Percentiles rank a stretch among this genome's conserved stretches.
phyloP scores from a whole-genome alignment of 495 filamentous ascomycete genomes.

The Neurospora sp. region DNA sequence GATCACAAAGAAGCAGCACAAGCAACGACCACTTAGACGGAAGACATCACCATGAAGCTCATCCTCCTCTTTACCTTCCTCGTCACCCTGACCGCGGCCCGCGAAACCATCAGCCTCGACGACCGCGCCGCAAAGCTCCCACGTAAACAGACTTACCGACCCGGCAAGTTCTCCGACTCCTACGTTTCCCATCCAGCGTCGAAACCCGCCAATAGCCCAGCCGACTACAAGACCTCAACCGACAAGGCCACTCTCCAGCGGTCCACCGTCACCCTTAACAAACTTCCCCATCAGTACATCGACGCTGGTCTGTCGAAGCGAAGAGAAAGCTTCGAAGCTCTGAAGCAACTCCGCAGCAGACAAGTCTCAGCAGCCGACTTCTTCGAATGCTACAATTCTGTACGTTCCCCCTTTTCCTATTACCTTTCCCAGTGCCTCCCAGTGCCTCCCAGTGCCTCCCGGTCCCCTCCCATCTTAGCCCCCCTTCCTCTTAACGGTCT shows the following conservation, averaged over 20 bases:
- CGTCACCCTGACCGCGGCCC: slow-evolving; percentile 15
- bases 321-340: slow-evolving; percentile 11
- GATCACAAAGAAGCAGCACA: not conserved
- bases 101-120: slow-evolving; percentile 12
- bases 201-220: slow-evolving; percentile 10
- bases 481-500: not conserved
- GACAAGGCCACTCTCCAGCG: slow-evolving; percentile 13
- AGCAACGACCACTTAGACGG: not conserved
- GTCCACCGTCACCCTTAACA: slow-evolving; percentile 16
- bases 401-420: slow-evolving; percentile 17
- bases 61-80: slow-evolving; percentile 18
- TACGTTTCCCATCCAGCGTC: slow-evolving; percentile 1
- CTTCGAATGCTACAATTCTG: slow-evolving; percentile 29
- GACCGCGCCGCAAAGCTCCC: slow-evolving; percentile 4
- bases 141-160: slow-evolving; percentile 10
- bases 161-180: slow-evolving; percentile 1
- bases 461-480: too few relatives aligned
- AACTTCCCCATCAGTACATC: slow-evolving; percentile 13
- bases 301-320: slow-evolving; percentile 8
- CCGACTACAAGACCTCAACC: slow-evolving; percentile 14
- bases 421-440: too few relatives aligned
- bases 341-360: too few relatives aligned
- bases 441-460: too few relatives aligned
- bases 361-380: slow-evolving; percentile 19
- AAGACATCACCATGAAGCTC: slow-evolving; percentile 25